Evolutionary conservation across 257 asterid genomes (phyloP).

Genomic region (Sherardia arvensis): DNA sequence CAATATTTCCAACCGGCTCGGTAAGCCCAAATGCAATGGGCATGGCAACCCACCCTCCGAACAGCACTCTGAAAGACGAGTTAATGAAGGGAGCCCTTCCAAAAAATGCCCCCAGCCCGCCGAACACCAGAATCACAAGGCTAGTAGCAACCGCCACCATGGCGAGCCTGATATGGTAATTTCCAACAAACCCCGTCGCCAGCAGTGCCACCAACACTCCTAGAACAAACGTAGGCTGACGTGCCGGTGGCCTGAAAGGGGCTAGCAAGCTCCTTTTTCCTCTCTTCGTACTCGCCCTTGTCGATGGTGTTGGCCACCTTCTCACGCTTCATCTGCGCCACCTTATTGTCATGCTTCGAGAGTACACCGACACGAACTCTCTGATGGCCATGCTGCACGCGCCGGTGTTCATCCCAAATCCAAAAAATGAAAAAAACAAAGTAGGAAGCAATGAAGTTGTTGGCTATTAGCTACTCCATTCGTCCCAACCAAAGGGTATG

Average conservation of each 20-base stretch:
- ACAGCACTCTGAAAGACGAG: slow-evolving; percentile 43
- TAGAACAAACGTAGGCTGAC: slow-evolving; percentile 46
- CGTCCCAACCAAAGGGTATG: too few relatives aligned
- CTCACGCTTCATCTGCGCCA: slow-evolving; percentile 44
- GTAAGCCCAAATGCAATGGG: slow-evolving; percentile 62
- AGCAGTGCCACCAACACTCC: slow-evolving; percentile 59
- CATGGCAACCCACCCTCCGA: slow-evolving; percentile 70
- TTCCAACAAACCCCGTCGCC: slow-evolving; percentile 35
- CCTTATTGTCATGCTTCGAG: slow-evolving; percentile 52
- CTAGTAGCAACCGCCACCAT: slow-evolving; percentile 46
- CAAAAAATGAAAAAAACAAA: too few relatives aligned
- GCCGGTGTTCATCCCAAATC: slow-evolving; percentile 54
- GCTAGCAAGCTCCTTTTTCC: slow-evolving; percentile 33
- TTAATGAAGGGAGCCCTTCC: slow-evolving; percentile 43
- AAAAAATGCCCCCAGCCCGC: slow-evolving; percentile 39
- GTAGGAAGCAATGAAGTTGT: too few relatives aligned
- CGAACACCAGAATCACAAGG: slow-evolving; percentile 49
- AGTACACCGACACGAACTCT: slow-evolving; percentile 57
- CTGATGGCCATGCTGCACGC: slow-evolving; percentile 85
- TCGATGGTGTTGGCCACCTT: neutral
- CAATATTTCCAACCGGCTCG: slow-evolving; percentile 29
- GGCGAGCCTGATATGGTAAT: slow-evolving; percentile 40
- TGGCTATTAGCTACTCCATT: too few relatives aligned
- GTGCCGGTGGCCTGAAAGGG: slow-evolving; percentile 52
- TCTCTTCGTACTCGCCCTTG: slow-evolving; percentile 1